Conservation (phyloP, 2,329 filamentous ascomycete species). For the Colletotrichum sp. region DNA sequence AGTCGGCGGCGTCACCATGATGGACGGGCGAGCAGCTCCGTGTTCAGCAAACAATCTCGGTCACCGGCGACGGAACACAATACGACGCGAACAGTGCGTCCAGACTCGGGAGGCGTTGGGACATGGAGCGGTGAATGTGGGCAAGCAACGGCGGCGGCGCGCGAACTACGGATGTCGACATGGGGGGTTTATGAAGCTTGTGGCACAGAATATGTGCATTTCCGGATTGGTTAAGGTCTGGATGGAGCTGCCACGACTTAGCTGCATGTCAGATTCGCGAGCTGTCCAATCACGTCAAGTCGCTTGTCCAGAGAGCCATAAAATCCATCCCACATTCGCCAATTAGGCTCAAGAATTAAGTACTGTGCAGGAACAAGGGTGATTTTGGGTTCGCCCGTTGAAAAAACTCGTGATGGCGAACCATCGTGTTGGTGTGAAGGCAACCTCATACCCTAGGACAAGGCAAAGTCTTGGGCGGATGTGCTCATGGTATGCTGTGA, state of each 20-base stretch:
- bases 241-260: neutral
- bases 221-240: neutral
- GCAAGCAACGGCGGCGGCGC: neutral
- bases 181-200: neutral
- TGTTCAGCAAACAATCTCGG: neutral
- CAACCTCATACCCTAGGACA: neutral
- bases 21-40: neutral
- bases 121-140: neutral
- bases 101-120: neutral
- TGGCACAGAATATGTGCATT: neutral
- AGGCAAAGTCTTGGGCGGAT: neutral
- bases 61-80: neutral
- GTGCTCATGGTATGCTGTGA: neutral
- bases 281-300: neutral
- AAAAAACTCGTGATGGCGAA: neutral
- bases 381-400: neutral
- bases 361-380: neutral
- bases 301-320: neutral
- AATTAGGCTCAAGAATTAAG: neutral
- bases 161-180: neutral
- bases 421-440: neutral
- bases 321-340: neutral
- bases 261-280: neutral
- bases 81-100: neutral
- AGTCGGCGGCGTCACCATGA: slow-evolving; percentile 1